These are phyloP conservation scores for Tylopilus felleus DNA, from an alignment of 768 basidiomycete genomes.

Conservation along the genomic window DNA sequence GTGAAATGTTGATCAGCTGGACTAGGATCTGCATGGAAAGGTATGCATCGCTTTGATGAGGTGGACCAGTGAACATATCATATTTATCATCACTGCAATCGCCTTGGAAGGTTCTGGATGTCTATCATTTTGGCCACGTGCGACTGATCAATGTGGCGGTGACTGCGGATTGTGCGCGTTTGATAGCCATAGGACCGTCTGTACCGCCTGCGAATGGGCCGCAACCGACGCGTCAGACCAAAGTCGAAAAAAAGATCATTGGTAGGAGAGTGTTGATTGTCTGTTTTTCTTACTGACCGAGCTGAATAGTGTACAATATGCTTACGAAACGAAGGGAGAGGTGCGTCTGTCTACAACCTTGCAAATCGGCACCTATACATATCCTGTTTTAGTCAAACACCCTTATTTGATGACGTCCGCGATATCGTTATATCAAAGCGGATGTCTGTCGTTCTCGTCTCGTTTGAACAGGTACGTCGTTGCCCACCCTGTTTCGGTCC, in stretches of 20 bases:
- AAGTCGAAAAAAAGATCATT: conserved; percentile 50
- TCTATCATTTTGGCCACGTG: conserved; percentile 42
- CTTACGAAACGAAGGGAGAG: conserved; percentile 43
- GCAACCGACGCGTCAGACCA: conserved; percentile 44
- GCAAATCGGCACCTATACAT: background rate
- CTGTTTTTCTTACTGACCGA: background rate
- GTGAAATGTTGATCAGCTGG: background rate
- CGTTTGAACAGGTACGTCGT: conserved; percentile 26
- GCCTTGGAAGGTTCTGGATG: conserved; percentile 34
- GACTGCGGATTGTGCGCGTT: conserved; percentile 41
- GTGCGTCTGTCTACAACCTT: conserved; percentile 26
- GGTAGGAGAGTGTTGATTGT: conserved; percentile 29
- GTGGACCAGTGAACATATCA: no score
- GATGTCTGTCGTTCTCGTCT: conserved; percentile 42
- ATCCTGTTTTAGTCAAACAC: conserved; percentile 40
- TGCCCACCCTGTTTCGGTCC: background rate
- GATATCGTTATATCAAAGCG: conserved; percentile 46
- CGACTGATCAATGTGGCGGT: conserved; percentile 49
- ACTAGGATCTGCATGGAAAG: conserved; percentile 42
- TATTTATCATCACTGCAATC: background rate
- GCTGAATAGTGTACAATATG: conserved; percentile 45
- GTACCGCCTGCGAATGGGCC: conserved; percentile 39
- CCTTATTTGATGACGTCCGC: conserved; percentile 50
- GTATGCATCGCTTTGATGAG: conserved; percentile 14
- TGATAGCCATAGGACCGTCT: conserved; percentile 47